Base-by-base conservation (phyloP, 805 yeast species). In the Komagataella mondaviorum region DNA sequence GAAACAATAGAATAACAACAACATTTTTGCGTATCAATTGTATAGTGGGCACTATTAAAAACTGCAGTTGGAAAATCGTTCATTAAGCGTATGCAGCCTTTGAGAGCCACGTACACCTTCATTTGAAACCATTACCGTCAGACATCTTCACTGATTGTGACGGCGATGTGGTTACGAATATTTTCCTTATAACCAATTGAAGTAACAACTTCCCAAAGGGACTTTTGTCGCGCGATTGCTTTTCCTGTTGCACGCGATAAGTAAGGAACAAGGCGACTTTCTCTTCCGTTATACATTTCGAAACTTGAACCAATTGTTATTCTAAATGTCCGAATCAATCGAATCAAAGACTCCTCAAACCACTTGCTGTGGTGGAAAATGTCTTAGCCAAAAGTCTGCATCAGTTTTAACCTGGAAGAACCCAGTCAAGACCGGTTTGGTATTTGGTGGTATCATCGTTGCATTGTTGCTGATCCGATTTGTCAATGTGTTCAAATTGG, bases 391-490 rank as follows among this genome's bases (percentile, higher is more conserved):
- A 52, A 56, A 60, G 22, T 51, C 62, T 39, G 45, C 39, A 24
- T 52, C 56, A 45, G 70, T 86, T 57, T 71, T 87, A 55, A 79
- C 88, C 55, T 86, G 95, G 95, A 70, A 76, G 56, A 72, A 83
- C 63, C 93, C 97, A 46, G 71, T 76, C 56, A 75, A 75, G 63
- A 82, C 96, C 50, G 96, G 85, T 55, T 81, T 82, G 62, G 80
- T 84, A 47, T 78, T 88, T 59, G 93, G 85, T 47, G 72, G 80
- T 43, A 71, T 83, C 54, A 62, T 87, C 48, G 64, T 72, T 24
- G 66, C 73, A 23, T 70, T 86, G 61, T 56, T 83, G 51, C 64
- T 82, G 43, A 61, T 84, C 59, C 85, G 84, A 65, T 76, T 71
- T 49, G 76, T 85, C 60, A 83, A 85, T 64, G 62, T 85, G 57